phyloP scores from a whole-genome alignment of 1,284 basidiomycete species.

The Malassezia japonica region DNA sequence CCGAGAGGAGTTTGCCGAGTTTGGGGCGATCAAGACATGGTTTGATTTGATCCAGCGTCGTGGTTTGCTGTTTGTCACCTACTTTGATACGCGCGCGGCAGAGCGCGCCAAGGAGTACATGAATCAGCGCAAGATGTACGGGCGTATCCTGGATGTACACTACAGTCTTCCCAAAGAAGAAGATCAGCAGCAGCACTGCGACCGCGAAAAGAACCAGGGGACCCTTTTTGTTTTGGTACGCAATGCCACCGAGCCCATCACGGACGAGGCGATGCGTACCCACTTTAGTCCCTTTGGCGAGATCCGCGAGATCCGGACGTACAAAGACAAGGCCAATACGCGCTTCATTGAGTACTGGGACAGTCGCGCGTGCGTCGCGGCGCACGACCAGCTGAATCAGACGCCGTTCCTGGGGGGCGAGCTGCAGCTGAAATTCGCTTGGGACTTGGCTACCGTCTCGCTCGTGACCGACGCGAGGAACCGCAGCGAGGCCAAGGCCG shows the following conservation, averaged over 20 bases:
- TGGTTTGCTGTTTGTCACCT: slow-evolving; percentile 95
- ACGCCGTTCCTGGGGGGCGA: slow-evolving; percentile 71
- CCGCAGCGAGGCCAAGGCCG: slow-evolving; percentile 24
- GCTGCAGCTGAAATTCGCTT: slow-evolving; percentile 78
- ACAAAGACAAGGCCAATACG: slow-evolving; percentile 26
- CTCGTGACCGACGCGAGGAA: slow-evolving; percentile 14
- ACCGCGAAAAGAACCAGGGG: slow-evolving; percentile 83
- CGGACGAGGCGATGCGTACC: slow-evolving; percentile 70
- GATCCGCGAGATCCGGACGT: slow-evolving; percentile 62
- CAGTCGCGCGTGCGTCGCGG: slow-evolving; percentile 58
- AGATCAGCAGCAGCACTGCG: slow-evolving; percentile 64
- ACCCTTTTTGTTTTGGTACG: slow-evolving; percentile 68
- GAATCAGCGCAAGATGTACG: slow-evolving; percentile 22
- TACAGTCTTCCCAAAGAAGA: slow-evolving; percentile 80
- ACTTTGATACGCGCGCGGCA: slow-evolving; percentile 80
- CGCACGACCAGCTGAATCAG: slow-evolving; percentile 68
- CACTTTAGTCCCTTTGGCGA: slow-evolving; percentile 81
- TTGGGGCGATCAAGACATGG: slow-evolving; percentile 90
- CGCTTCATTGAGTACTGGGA: slow-evolving; percentile 26
- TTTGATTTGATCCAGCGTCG: slow-evolving; percentile 86
- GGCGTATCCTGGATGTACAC: slow-evolving; percentile 81
- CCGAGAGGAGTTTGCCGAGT: slow-evolving; percentile 75
- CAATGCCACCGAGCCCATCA: slow-evolving; percentile 61
- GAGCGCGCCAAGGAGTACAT: slow-evolving; percentile 76
- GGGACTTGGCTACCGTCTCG: slow-evolving; percentile 55